These are phyloP conservation scores for Poteriospumella lacustris DNA, from an alignment of 108 stramenopile species.

Conservation along the genomic window DNA sequence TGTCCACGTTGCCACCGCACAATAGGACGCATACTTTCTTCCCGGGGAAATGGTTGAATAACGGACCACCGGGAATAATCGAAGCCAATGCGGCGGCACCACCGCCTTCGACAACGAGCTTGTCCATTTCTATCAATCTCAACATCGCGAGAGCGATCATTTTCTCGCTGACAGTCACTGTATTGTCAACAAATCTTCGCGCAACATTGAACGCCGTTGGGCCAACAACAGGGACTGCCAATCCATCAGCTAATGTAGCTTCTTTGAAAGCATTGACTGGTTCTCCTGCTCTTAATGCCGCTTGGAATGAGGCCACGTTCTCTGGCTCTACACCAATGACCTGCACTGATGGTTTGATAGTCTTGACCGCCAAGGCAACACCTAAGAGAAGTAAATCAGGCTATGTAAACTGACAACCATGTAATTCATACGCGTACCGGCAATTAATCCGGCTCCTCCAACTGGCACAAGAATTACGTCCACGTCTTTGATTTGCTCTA, in stretches of 20 bases:
- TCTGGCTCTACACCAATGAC: slow-evolving; percentile 87
- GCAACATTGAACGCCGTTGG: slow-evolving; percentile 77
- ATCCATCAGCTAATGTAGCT: slow-evolving; percentile 87
- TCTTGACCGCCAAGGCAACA: slow-evolving; percentile 82
- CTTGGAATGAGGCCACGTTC: slow-evolving; percentile 79
- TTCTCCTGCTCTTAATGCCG: slow-evolving; percentile 69
- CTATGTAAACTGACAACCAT: background rate
- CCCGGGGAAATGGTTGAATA: slow-evolving; percentile 71
- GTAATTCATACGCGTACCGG: slow-evolving; percentile 51
- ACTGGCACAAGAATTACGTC: slow-evolving; percentile 87
- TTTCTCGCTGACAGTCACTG: slow-evolving; percentile 61
- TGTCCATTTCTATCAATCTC: slow-evolving; percentile 87
- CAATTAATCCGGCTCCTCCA: slow-evolving; percentile 90
- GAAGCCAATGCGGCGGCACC: slow-evolving; percentile 82
- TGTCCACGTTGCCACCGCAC: slow-evolving; percentile 96
- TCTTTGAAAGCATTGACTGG: slow-evolving; percentile 55
- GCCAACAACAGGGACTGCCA: slow-evolving; percentile 86
- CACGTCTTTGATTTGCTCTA: slow-evolving; percentile 82
- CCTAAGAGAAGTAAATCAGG: background rate
- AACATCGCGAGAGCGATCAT: slow-evolving; percentile 81
- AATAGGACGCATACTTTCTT: slow-evolving; percentile 88
- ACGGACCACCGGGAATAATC: slow-evolving; percentile 73
- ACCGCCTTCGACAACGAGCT: slow-evolving; percentile 85
- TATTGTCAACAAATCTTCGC: background rate
- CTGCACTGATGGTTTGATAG: slow-evolving; percentile 71